These are phyloP conservation scores for Diversispora epigaea DNA, from an alignment of 192 early-diverging fungal genomes.

Conservation along the genomic window DNA sequence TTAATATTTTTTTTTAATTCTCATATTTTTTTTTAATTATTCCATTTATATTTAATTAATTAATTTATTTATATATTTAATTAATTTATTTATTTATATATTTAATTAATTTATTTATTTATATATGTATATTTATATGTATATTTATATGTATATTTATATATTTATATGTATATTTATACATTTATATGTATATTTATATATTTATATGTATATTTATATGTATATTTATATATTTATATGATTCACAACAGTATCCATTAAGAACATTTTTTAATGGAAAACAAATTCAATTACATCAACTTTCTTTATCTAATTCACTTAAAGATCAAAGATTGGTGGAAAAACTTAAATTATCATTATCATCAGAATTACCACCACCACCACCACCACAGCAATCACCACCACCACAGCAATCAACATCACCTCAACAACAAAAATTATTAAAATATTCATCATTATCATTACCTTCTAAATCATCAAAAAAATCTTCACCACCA, in stretches of 20 bases:
- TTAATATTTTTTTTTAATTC: constrained; percentile 17
- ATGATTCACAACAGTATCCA: constrained; percentile 47
- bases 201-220: constrained; percentile 7
- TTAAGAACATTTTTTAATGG: constrained; percentile 50
- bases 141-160: not conserved
- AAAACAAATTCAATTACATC: constrained; percentile 46
- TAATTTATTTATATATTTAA: too few relatives aligned
- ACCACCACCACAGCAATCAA: too few relatives aligned
- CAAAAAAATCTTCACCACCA: too few relatives aligned
- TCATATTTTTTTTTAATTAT: not conserved
- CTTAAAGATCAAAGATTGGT: constrained; percentile 25
- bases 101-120: not conserved
- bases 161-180: not conserved
- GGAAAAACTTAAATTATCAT: constrained; percentile 35
- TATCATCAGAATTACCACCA: not conserved
- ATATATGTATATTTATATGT: constrained; percentile 14
- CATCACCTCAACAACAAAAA: too few relatives aligned
- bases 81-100: not conserved
- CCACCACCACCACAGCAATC: too few relatives aligned
- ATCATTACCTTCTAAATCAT: too few relatives aligned
- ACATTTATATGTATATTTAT: not conserved
- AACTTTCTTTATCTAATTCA: constrained; percentile 35
- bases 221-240: too few relatives aligned
- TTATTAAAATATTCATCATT: too few relatives aligned
- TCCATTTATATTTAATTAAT: too few relatives aligned